Evolutionary conservation across 2,329 filamentous ascomycete genomes (phyloP).

Genomic region (Botryotinia convoluta): DNA sequence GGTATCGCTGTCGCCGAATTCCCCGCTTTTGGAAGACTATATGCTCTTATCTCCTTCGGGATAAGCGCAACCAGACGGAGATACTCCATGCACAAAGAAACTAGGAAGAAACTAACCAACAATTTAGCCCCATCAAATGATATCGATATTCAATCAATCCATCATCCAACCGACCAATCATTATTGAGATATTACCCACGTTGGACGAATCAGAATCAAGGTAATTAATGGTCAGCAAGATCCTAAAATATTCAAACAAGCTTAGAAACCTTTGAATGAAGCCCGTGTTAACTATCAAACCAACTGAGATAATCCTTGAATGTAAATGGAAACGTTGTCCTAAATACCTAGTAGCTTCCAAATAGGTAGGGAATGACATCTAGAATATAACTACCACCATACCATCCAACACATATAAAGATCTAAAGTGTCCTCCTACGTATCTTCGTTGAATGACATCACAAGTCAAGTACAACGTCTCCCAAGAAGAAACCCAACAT

Average conservation of each 20-base stretch:
- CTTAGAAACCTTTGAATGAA: not conserved
- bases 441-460: not conserved
- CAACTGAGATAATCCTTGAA: not conserved
- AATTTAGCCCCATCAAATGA: not conserved
- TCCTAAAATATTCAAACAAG: not conserved
- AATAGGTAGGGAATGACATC: not conserved
- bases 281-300: not conserved
- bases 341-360: not conserved
- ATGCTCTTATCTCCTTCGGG: not conserved
- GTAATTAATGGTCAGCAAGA: slow-evolving; percentile 14
- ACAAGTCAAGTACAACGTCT: slow-evolving; percentile 9
- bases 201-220: not conserved
- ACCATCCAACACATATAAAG: slow-evolving; percentile 10
- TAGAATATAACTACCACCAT: not conserved
- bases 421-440: not conserved
- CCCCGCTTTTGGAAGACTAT: not conserved
- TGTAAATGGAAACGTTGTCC: not conserved
- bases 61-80: not conserved
- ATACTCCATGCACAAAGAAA: not conserved
- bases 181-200: not conserved
- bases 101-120: not conserved
- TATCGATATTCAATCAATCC: not conserved
- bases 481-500: not conserved
- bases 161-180: not conserved
- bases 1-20: not conserved